phyloP scores from a whole-genome alignment of 441 rosid genomes.

The Breynia disticha region DNA sequence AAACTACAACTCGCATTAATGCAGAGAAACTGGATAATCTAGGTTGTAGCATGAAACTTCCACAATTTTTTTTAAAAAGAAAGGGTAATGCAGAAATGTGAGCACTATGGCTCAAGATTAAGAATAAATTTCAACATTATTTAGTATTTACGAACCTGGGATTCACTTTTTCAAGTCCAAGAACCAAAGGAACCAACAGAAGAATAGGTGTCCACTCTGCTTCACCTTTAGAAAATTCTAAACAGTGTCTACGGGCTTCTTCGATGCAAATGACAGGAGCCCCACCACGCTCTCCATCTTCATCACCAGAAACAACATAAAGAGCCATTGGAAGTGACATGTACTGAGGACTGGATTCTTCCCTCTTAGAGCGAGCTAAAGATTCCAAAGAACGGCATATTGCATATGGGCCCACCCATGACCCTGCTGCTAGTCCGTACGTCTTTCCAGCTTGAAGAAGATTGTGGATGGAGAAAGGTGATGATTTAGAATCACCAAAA shows the following conservation, averaged over 20 bases:
- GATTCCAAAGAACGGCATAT: conserved; percentile 81
- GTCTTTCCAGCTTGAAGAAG: conserved; percentile 65
- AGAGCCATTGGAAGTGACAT: conserved; percentile 69
- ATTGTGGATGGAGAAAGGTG: conserved; percentile 81
- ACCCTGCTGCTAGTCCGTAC: conserved; percentile 91
- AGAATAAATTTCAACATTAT: conserved; percentile 1
- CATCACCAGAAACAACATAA: conserved; percentile 83
- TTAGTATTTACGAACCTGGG: conserved; percentile 45
- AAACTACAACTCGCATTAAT: too few species aligned
- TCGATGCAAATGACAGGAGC: conserved; percentile 83
- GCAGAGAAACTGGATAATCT: too few species aligned
- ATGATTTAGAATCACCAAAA: conserved; percentile 66
- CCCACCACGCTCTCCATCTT: conserved; percentile 91
- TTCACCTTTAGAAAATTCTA: conserved; percentile 54
- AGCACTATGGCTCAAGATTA: neutral
- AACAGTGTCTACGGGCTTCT: conserved; percentile 63
- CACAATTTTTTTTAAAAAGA: too few species aligned
- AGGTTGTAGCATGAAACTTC: too few species aligned
- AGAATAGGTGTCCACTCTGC: conserved; percentile 72
- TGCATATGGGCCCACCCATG: conserved; percentile 98
- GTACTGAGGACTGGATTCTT: conserved; percentile 25
- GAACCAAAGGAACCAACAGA: conserved; percentile 91
- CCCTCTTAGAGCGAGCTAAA: conserved; percentile 43
- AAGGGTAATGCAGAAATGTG: too few species aligned
- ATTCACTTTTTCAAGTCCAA: conserved; percentile 81